Evolutionary conservation across 768 basidiomycete species (phyloP).

Genomic region (Strobilomyces confusus): DNA sequence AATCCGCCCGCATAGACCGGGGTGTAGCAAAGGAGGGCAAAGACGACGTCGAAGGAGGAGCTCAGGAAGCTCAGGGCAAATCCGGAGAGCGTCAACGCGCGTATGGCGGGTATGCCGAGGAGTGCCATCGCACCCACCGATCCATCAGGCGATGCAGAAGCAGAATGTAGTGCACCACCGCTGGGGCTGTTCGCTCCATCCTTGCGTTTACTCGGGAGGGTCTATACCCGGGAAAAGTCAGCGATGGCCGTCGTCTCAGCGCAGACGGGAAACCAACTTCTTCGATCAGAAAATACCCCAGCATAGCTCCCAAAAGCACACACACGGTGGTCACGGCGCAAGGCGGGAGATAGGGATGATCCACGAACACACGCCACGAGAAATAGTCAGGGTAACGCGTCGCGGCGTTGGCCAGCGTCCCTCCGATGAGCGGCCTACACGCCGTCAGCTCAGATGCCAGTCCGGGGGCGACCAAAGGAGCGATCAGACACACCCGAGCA

Average conservation of each 20-base stretch:
- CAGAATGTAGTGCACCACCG: too few species aligned
- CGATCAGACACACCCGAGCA: not conserved
- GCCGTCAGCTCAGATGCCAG: too few species aligned
- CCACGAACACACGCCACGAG: not conserved
- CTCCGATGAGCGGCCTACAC: not conserved
- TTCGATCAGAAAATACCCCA: slow-evolving; percentile 18
- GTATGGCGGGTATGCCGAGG: not conserved
- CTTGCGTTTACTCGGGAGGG: slow-evolving; percentile 15
- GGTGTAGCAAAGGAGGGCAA: slow-evolving; percentile 48
- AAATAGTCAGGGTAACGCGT: not conserved
- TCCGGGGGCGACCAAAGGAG: too few species aligned
- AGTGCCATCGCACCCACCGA: not conserved
- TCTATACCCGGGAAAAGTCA: too few species aligned
- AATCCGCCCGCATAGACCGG: slow-evolving; percentile 51
- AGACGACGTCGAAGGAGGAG: not conserved
- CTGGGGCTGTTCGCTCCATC: too few species aligned
- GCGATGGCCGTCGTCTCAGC: too few species aligned
- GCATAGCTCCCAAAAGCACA: slow-evolving; percentile 1
- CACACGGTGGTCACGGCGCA: slow-evolving; percentile 10
- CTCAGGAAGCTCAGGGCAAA: not conserved
- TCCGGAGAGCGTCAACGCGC: not conserved
- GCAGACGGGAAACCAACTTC: too few species aligned
- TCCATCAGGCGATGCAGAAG: too few species aligned
- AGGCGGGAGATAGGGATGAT: not conserved
- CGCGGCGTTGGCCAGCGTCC: not conserved